phyloP scores from a whole-genome alignment of 306 rosid genomes.

The Oxytropis ochrocephala region DNA sequence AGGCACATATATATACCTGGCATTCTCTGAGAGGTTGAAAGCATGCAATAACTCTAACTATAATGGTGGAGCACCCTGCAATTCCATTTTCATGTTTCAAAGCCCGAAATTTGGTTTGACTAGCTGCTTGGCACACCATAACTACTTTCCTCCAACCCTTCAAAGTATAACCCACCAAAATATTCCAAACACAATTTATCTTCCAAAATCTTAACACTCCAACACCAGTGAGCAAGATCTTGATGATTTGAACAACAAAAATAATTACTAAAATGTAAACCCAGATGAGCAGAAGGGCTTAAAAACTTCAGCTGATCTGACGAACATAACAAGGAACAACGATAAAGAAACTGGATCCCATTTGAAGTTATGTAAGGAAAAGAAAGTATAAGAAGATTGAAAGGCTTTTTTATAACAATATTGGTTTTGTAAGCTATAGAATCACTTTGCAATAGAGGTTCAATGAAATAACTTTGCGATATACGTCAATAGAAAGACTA shows the following conservation, averaged over 20 bases:
- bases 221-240: not conserved
- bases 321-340: conserved; percentile 94
- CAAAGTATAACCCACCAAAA: conserved; percentile 30
- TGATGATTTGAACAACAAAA: conserved; percentile 7
- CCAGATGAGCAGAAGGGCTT: not conserved
- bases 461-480: conserved; percentile 75
- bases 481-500: conserved; percentile 67
- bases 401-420: not conserved
- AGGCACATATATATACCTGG: conserved; percentile 53
- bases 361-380: conserved; percentile 25
- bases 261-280: not conserved
- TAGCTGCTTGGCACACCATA: conserved; percentile 99
- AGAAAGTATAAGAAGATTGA: not conserved
- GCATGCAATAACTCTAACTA: conserved; percentile 95
- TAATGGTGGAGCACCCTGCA: conserved; percentile 80
- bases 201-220: conserved; percentile 4
- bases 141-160: conserved; percentile 72
- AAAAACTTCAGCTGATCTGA: conserved; percentile 78
- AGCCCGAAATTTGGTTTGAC: conserved; percentile 99
- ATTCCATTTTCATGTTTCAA: conserved; percentile 92
- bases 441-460: conserved; percentile 90
- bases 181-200: too few species aligned
- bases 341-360: conserved; percentile 85
- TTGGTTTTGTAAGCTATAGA: conserved; percentile 41
- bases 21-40: conserved; percentile 97